Base-by-base conservation (phyloP, 441 rosid genomes). In the Croton laevigatus region DNA sequence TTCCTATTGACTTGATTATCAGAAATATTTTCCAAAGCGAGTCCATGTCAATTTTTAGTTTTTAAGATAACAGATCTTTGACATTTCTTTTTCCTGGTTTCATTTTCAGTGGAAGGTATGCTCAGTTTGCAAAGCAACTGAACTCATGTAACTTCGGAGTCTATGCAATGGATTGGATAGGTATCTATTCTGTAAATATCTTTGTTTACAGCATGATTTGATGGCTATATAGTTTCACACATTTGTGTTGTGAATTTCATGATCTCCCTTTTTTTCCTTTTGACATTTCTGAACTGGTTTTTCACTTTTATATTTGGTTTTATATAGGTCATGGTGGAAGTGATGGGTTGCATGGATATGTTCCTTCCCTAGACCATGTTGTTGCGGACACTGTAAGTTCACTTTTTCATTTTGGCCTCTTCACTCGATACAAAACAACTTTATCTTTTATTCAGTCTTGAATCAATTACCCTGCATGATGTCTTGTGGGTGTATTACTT, bases 151-250 rank as follows among this genome's bases (percentile, higher is more conserved):
- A 81, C 78, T 87, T 85, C 68, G 94, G 98, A 38, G 99, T 88
- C 45, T 90, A 84, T 76, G 96, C 99, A n/a, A 90, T 92, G 96
- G 98, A 94, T 68, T 94, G 97, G 98, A 89, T 87, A 72, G 98
- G 98, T 94, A 79, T 3, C 34, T 71, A 68, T 44, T 27, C 10
- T 58, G 14, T 75, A 0, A n/a, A 68, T 54, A 61, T 11, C 38
- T n/a, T 64, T 32, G 36, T 62, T 27, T 74, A 14, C 78, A 62
- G 8, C 17, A 12, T 10, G 12, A 27, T n/a, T 0, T 51, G 4
- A 20, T 52, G 40, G 42, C 8, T 59, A 9, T 53, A 52, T n/a
- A 32, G 7, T 11, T 63, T 22, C 44, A 19, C 38, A 3, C 12
- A 23, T 2, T 13, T 40, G 10, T 7, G 6, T 14, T 17, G 12